These are phyloP conservation scores for Candida ascalaphidarum DNA, from an alignment of 805 yeast genomes.

Conservation along the genomic window DNA sequence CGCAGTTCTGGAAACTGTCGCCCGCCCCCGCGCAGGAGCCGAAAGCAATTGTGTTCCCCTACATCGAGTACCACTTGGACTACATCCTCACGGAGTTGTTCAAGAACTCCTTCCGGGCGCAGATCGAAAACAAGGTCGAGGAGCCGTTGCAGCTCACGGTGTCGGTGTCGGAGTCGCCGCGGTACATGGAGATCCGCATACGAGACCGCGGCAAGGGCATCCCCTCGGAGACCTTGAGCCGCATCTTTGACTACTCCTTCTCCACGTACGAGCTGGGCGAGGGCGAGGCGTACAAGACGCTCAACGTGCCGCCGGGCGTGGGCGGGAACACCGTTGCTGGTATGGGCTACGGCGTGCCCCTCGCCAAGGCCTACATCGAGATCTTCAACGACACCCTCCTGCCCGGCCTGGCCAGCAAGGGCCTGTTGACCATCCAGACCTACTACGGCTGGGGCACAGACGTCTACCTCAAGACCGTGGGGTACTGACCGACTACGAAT, in stretches of 20 bases:
- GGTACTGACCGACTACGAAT: conserved; percentile 8
- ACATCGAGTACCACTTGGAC: conserved; percentile 81
- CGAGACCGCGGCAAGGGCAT: conserved; percentile 91
- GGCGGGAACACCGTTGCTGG: conserved; percentile 78
- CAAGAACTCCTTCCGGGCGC: conserved; percentile 84
- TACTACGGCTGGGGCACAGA: conserved; percentile 76
- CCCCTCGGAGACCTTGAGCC: conserved; percentile 50
- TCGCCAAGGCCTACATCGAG: conserved; percentile 46
- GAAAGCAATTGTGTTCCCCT: conserved; percentile 60
- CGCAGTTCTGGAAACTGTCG: too few species aligned
- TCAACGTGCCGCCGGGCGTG: conserved; percentile 64
- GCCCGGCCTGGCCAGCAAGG: conserved; percentile 5
- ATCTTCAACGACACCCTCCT: conserved; percentile 27
- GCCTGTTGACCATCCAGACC: conserved; percentile 56
- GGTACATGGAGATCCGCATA: conserved; percentile 61
- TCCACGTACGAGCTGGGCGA: conserved; percentile 62
- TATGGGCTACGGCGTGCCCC: conserved; percentile 92
- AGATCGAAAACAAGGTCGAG: conserved; percentile 53
- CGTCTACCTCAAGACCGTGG: conserved; percentile 49
- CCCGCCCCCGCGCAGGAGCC: conserved; percentile 20
- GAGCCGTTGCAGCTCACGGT: conserved; percentile 33
- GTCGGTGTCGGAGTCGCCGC: conserved; percentile 20
- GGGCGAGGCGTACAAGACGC: conserved; percentile 50
- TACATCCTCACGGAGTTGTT: conserved; percentile 80
- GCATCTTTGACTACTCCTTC: conserved; percentile 80